Percentiles rank a stretch among this genome's conserved stretches.
Evolutionary conservation across 208 protist genomes (phyloP).

Genomic region (Crithidia brevicula): DNA sequence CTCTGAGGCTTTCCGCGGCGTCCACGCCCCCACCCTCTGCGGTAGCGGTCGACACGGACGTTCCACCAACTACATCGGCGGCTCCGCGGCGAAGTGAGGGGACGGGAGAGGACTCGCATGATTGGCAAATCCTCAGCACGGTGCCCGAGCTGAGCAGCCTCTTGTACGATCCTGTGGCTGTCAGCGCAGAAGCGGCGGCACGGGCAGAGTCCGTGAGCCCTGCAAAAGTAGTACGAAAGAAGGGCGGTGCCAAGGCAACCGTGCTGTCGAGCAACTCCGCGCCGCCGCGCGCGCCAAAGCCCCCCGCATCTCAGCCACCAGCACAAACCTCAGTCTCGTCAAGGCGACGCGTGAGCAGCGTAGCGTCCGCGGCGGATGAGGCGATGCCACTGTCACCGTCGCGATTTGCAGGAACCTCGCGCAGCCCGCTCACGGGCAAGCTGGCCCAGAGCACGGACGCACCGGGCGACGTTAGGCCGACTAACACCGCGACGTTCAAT

Average conservation of each 20-base stretch:
- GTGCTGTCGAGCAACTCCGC: not conserved
- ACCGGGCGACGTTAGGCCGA: not conserved
- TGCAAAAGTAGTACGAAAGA: not conserved
- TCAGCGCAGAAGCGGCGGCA: not conserved
- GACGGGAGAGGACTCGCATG: not conserved
- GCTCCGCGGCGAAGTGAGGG: not conserved
- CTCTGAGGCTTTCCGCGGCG: not conserved
- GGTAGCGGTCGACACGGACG: no score
- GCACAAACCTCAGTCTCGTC: not conserved
- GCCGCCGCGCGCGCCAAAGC: not conserved
- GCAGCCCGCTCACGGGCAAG: not conserved
- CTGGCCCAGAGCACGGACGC: not conserved
- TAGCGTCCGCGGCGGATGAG: not conserved
- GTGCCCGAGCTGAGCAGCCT: slow-evolving; percentile 10
- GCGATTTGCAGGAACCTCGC: not conserved
- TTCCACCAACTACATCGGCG: not conserved
- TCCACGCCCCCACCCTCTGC: not conserved
- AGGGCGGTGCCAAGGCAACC: not conserved
- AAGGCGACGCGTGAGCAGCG: not conserved
- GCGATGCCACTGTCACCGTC: not conserved
- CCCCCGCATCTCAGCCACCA: not conserved
- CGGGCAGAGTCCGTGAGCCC: not conserved
- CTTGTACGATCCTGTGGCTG: not conserved
- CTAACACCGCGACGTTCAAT: not conserved
- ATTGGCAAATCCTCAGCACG: slow-evolving; percentile 13